Conservation (phyloP, 2,329 filamentous ascomycete species). For the Botrytis cinerea region DNA sequence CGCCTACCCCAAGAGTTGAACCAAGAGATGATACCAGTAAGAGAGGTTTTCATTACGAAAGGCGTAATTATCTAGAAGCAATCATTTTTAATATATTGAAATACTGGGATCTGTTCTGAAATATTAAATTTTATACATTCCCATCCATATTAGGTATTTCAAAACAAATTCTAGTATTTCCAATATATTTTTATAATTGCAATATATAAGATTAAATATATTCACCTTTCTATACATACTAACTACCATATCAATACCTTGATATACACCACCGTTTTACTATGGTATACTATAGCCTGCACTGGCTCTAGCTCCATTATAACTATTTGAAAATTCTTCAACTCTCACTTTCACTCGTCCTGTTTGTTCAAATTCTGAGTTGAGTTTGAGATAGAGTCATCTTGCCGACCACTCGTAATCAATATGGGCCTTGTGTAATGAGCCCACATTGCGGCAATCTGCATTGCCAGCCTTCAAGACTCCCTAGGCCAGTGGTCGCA, state of each 20-base stretch:
- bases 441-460: neutral
- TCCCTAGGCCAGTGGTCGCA: neutral
- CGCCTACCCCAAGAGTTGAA: neutral
- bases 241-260: no score
- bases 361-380: neutral
- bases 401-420: rapidly evolving
- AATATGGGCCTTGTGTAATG: neutral
- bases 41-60: neutral
- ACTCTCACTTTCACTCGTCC: neutral
- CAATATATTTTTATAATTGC: no score
- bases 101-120: no score
- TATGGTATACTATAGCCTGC: no score
- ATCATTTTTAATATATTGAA: no score
- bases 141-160: no score
- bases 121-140: no score
- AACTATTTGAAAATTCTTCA: neutral
- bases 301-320: neutral
- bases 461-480: neutral
- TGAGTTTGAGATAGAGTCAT: neutral
- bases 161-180: no score
- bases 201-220: no score
- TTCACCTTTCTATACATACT: no score
- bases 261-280: no score
- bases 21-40: neutral
- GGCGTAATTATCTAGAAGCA: no score